These are phyloP conservation scores for Malbranchea zuffiana DNA, from an alignment of 2,329 filamentous ascomycete genomes.

Conservation along the genomic window DNA sequence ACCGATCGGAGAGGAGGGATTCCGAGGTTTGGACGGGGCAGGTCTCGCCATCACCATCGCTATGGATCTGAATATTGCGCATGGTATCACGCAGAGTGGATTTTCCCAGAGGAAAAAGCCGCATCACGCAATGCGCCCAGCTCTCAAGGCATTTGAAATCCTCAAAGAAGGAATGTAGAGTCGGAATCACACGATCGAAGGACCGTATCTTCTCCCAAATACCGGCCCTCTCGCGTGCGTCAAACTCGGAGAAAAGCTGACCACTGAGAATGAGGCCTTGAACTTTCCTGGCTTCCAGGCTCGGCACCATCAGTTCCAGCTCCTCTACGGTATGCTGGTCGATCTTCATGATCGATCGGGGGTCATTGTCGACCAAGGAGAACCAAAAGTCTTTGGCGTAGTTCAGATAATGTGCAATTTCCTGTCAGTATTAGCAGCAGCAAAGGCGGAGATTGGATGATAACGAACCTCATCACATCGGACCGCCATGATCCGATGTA, in stretches of 20 bases:
- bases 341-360: constrained; percentile 21
- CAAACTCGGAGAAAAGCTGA: constrained; percentile 26
- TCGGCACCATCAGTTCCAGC: constrained; percentile 25
- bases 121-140: constrained; percentile 22
- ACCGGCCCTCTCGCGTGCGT: constrained; percentile 17
- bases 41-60: too few relatives aligned
- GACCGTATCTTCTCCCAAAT: constrained; percentile 23
- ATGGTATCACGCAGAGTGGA: too few relatives aligned
- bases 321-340: constrained; percentile 23
- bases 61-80: too few relatives aligned
- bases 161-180: constrained; percentile 30
- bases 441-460: constrained; percentile 1
- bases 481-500: constrained; percentile 21
- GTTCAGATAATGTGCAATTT: constrained; percentile 24
- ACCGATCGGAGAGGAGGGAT: too few relatives aligned
- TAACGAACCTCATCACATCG: constrained; percentile 26
- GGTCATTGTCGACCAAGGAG: constrained; percentile 21
- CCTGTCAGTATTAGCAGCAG: constrained; percentile 17
- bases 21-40: too few relatives aligned
- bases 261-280: constrained; percentile 21
- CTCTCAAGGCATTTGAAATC: constrained; percentile 27
- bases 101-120: constrained; percentile 16
- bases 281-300: not conserved
- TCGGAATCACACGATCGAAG: constrained; percentile 24
- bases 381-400: constrained; percentile 26